These are phyloP conservation scores for Eucalyptus victrix DNA, from an alignment of 345 rosid genomes.

Conservation along the genomic window DNA sequence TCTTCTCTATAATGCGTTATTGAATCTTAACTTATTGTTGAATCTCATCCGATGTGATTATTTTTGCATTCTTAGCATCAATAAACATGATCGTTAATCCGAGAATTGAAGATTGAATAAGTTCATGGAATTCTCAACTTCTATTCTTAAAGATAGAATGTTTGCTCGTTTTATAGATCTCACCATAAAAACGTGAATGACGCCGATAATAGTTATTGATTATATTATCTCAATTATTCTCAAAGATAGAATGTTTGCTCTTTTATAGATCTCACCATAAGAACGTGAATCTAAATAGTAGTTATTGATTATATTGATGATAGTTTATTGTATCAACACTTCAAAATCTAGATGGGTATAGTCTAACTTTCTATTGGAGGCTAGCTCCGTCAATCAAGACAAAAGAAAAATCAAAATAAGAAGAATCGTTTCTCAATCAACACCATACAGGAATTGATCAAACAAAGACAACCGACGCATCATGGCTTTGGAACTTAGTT, in stretches of 20 bases:
- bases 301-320: not conserved
- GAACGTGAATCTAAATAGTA: not conserved
- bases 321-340: not conserved
- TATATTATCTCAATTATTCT: too few species aligned
- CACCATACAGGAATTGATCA: not conserved
- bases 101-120: not conserved
- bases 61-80: not conserved
- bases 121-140: not conserved
- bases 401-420: not conserved
- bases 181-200: not conserved
- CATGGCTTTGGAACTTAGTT: not conserved
- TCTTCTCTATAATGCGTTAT: not conserved
- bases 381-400: not conserved
- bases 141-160: not conserved
- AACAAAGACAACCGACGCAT: not conserved
- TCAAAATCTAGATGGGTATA: not conserved
- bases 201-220: fast-evolving
- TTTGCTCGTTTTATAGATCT: not conserved
- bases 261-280: not conserved
- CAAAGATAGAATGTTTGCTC: too few species aligned
- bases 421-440: not conserved
- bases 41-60: fast-evolving
- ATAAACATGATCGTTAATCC: fast-evolving
- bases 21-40: not conserved
- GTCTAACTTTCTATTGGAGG: not conserved